phyloP scores from a whole-genome alignment of 768 basidiomycete genomes.

The Trametes meyenii region DNA sequence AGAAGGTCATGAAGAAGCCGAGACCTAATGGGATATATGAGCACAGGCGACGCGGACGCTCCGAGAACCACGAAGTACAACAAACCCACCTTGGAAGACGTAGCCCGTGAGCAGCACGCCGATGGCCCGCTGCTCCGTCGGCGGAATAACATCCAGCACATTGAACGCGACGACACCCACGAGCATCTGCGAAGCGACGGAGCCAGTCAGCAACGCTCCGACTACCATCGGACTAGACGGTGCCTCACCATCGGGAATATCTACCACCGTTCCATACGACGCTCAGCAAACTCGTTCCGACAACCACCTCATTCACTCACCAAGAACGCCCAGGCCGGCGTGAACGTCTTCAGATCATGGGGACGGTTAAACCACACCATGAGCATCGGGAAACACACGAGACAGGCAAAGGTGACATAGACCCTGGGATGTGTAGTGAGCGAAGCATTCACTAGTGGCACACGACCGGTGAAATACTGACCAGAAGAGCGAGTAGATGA shows the following conservation, averaged over 20 bases:
- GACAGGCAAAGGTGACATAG: conserved; percentile 42
- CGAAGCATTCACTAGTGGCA: not conserved
- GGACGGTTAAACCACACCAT: conserved; percentile 54
- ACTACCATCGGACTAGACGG: not conserved
- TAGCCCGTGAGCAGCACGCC: conserved; percentile 48
- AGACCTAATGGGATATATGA: conserved; percentile 33
- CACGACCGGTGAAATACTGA: conserved; percentile 24
- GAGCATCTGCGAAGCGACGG: conserved; percentile 41
- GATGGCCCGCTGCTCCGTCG: conserved; percentile 40
- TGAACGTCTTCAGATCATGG: conserved; percentile 46
- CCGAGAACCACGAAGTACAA: conserved; percentile 13
- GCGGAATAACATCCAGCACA: conserved; percentile 41
- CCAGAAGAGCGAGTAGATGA: conserved; percentile 50
- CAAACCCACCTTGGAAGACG: conserved; percentile 48
- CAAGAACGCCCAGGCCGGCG: conserved; percentile 41
- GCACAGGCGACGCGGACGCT: not conserved
- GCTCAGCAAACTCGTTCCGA: not conserved
- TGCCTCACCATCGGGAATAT: conserved; percentile 38
- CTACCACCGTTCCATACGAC: conserved; percentile 17
- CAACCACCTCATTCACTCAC: conserved; percentile 30
- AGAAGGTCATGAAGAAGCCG: conserved; percentile 53
- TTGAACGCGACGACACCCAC: conserved; percentile 51
- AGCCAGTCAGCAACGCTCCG: conserved; percentile 6
- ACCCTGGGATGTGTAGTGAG: conserved; percentile 37
- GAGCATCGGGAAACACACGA: conserved; percentile 49